phyloP scores from a whole-genome alignment of 73 alveolate species.

The Urostyla sp. region DNA sequence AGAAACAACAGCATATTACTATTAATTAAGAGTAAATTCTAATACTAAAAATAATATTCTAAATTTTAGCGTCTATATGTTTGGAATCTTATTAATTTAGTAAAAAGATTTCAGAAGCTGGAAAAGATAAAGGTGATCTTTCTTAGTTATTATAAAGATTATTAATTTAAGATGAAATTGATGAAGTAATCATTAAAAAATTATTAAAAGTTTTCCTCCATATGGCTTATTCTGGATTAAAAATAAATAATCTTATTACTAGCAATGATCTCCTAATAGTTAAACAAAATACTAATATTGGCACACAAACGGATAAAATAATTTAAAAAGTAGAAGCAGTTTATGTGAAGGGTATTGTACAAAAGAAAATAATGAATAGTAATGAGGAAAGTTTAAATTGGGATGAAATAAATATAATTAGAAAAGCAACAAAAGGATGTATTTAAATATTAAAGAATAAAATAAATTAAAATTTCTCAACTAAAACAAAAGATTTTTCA shows the following conservation, averaged over 20 bases:
- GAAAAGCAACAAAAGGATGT: conserved; percentile 55
- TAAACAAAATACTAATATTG: conserved; percentile 6
- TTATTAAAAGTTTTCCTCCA: conserved; percentile 8
- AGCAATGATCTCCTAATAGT: conserved; percentile 19
- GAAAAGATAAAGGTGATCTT: not conserved
- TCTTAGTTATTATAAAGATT: conserved; percentile 1
- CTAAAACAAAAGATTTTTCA: conserved; percentile 24
- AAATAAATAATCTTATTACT: conserved; percentile 6
- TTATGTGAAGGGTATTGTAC: not conserved
- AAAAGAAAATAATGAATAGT: conserved; percentile 2
- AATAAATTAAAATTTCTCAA: conserved; percentile 22
- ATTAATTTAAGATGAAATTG: conserved; percentile 29
- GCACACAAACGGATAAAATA: conserved; percentile 29
- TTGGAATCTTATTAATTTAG: not conserved
- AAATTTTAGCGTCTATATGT: conserved; percentile 1
- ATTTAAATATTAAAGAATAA: conserved; percentile 13
- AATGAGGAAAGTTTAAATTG: conserved; percentile 32
- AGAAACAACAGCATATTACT: not conserved
- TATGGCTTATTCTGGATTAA: conserved; percentile 29
- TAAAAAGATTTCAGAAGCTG: conserved; percentile 8
- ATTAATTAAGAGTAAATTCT: no score
- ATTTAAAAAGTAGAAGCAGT: conserved; percentile 33
- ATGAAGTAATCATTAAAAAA: conserved; percentile 41
- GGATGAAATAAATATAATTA: conserved; percentile 24
- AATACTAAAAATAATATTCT: not conserved